phyloP scores from a whole-genome alignment of 164 flowering plant species.

The Magnolia officinalis region DNA sequence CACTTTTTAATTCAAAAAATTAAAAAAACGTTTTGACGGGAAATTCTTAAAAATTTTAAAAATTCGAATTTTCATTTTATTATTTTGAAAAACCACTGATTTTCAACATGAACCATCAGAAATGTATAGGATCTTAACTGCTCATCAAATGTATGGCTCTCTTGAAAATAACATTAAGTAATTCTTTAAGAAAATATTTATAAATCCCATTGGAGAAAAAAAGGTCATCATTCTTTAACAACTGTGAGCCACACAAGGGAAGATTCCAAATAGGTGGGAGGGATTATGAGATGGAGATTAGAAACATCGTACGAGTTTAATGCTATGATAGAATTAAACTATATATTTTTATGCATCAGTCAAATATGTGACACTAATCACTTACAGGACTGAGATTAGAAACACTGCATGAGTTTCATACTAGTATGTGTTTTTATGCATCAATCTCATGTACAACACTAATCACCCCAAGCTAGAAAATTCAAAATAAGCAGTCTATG shows the following conservation, averaged over 20 bases:
- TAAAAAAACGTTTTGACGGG: too few species aligned
- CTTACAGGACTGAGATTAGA: neutral
- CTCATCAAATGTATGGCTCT: neutral
- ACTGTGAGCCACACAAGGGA: too few species aligned
- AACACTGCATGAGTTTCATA: neutral
- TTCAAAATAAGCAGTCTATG: neutral
- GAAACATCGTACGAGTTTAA: neutral
- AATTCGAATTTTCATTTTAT: too few species aligned
- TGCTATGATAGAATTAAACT: neutral
- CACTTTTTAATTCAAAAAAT: too few species aligned
- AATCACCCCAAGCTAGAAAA: neutral
- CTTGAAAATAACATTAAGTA: neutral
- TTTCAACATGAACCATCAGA: too few species aligned
- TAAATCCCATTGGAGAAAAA: neutral
- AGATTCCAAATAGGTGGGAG: too few species aligned
- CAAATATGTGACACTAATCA: too few species aligned
- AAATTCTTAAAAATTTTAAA: too few species aligned
- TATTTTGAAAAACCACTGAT: too few species aligned
- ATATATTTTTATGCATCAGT: neutral
- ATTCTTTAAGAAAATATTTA: neutral
- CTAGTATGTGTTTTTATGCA: neutral
- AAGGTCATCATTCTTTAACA: neutral
- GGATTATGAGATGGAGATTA: too few species aligned
- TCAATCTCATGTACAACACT: neutral
- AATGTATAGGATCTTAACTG: too few species aligned